These are phyloP conservation scores for Globisporangium spinosum DNA, from an alignment of 352 stramenopile genomes.

Conservation along the genomic window DNA sequence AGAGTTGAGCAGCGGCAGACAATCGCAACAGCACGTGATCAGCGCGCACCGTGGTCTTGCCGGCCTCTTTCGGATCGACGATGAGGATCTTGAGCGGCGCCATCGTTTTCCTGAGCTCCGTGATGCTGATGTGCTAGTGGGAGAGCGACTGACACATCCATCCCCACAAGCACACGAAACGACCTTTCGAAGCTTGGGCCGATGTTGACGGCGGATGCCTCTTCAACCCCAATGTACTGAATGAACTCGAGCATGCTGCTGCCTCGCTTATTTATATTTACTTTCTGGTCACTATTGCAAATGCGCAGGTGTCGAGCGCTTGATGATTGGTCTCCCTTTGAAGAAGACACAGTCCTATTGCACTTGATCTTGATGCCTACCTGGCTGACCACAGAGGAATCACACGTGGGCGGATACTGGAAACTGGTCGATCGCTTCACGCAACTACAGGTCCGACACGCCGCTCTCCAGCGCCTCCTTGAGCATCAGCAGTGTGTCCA, in stretches of 20 bases:
- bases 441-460: constrained; percentile 26
- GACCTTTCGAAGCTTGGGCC: background rate
- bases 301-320: background rate
- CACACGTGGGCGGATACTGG: background rate
- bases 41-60: constrained; percentile 59
- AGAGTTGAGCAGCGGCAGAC: background rate
- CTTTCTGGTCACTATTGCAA: background rate
- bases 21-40: too few species aligned
- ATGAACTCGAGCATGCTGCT: background rate
- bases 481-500: constrained; percentile 50
- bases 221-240: background rate
- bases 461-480: constrained; percentile 46
- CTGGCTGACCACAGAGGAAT: background rate
- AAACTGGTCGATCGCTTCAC: background rate
- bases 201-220: background rate
- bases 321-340: background rate
- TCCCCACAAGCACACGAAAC: background rate
- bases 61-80: constrained; percentile 72
- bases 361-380: background rate
- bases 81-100: constrained; percentile 75
- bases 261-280: constrained; percentile 2
- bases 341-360: background rate
- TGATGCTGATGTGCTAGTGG: background rate
- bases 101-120: constrained; percentile 23
- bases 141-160: background rate